phyloP scores from a whole-genome alignment of 2,329 filamentous ascomycete species.

The Colletotrichum echinochloae region DNA sequence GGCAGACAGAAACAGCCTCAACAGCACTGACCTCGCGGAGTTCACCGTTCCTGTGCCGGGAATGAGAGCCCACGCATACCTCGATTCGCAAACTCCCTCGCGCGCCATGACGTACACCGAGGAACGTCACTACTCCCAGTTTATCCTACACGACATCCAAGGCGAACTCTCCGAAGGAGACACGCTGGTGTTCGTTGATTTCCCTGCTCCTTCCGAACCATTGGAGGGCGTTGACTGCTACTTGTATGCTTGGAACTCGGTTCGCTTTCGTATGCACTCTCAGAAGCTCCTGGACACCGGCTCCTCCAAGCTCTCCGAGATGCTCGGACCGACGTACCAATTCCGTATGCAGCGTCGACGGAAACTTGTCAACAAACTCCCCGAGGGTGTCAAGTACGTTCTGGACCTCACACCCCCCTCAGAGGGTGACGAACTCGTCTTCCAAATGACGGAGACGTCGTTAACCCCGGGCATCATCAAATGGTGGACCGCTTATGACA shows the following conservation, averaged over 20 bases:
- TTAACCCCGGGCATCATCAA: slow-evolving; percentile 66
- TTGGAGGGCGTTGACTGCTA: slow-evolving; percentile 50
- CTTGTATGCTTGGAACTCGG: slow-evolving; percentile 49
- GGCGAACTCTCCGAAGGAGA: slow-evolving; percentile 51
- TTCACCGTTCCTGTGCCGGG: background rate
- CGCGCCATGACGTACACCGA: slow-evolving; percentile 23
- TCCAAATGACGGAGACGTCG: slow-evolving; percentile 68
- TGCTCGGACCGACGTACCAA: slow-evolving; percentile 58
- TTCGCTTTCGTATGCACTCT: slow-evolving; percentile 59
- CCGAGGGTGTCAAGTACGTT: slow-evolving; percentile 65
- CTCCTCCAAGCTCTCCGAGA: slow-evolving; percentile 60
- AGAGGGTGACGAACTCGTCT: slow-evolving; percentile 72
- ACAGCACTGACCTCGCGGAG: background rate
- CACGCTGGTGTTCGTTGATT: slow-evolving; percentile 59
- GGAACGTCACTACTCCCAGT: slow-evolving; percentile 17
- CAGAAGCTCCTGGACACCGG: slow-evolving; percentile 59
- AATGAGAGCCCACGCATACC: background rate
- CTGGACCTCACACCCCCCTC: slow-evolving; percentile 72
- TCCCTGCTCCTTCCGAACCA: slow-evolving; percentile 45
- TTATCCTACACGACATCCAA: slow-evolving; percentile 42
- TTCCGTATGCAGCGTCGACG: slow-evolving; percentile 53
- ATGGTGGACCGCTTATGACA: slow-evolving; percentile 61
- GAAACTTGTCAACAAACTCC: slow-evolving; percentile 50
- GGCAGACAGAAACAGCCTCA: background rate
- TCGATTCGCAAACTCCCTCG: background rate